phyloP scores from a whole-genome alignment of 129 eudicot genomes.

The Daucus carota region DNA sequence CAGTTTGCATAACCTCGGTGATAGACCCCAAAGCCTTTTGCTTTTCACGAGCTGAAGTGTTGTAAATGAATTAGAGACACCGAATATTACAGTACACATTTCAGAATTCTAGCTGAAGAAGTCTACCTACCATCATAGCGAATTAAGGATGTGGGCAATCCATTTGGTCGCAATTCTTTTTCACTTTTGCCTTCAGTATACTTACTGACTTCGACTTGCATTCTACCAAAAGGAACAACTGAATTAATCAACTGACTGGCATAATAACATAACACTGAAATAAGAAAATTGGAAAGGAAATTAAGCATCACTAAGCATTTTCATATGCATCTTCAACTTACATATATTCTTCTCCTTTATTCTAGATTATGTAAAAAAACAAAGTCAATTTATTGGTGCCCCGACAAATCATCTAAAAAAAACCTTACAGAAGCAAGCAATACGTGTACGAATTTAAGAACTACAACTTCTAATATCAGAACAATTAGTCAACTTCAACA shows the following conservation, averaged over 20 bases:
- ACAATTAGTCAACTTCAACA: neutral
- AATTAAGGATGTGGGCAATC: conserved; percentile 83
- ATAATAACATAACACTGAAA: too few species aligned
- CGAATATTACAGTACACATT: neutral
- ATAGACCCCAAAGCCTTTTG: conserved; percentile 78
- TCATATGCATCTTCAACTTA: neutral
- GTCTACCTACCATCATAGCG: conserved; percentile 76
- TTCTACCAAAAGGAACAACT: conserved; percentile 36
- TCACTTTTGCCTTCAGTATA: conserved; percentile 93
- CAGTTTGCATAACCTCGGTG: conserved; percentile 87
- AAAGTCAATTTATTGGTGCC: neutral
- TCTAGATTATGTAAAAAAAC: neutral
- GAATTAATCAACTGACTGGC: neutral
- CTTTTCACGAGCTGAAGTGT: conserved; percentile 86
- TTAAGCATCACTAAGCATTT: neutral
- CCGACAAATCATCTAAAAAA: neutral
- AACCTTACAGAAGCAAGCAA: neutral
- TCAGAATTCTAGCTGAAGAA: neutral
- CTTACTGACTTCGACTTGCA: conserved; percentile 99
- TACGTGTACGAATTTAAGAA: neutral
- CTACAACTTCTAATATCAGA: neutral
- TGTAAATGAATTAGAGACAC: conserved; percentile 5
- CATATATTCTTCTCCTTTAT: neutral
- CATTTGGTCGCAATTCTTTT: conserved; percentile 81
- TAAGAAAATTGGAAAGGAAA: neutral